Evolutionary conservation across 2,329 filamentous ascomycete genomes (phyloP).

Genomic region (Claviceps fusiformis): DNA sequence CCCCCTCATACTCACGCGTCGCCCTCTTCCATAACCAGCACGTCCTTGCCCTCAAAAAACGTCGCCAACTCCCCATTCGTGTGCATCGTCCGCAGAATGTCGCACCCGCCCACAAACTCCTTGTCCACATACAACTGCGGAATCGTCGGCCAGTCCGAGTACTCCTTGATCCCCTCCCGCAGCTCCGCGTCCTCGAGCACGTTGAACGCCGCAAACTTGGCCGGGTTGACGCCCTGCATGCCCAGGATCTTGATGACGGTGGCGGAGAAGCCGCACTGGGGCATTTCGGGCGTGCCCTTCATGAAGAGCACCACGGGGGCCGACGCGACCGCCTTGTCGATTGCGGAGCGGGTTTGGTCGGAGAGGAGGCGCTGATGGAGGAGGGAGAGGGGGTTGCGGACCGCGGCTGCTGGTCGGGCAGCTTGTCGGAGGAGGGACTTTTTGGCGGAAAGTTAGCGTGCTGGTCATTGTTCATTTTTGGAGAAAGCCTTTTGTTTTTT

Average conservation of each 20-base stretch:
- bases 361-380: slow-evolving; percentile 59
- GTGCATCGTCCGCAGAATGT: slow-evolving; percentile 95
- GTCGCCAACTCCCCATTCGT: slow-evolving; percentile 88
- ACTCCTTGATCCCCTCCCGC: slow-evolving; percentile 91
- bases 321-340: slow-evolving; percentile 77
- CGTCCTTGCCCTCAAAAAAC: slow-evolving; percentile 79
- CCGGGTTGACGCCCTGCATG: slow-evolving; percentile 85
- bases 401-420: slow-evolving; percentile 16
- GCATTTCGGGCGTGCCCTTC: slow-evolving; percentile 95
- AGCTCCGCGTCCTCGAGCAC: slow-evolving; percentile 85
- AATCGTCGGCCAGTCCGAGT: slow-evolving; percentile 98
- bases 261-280: slow-evolving; percentile 92
- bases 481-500: too few relatives aligned
- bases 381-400: slow-evolving; percentile 15
- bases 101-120: slow-evolving; percentile 95
- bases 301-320: slow-evolving; percentile 96
- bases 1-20: slow-evolving; percentile 6
- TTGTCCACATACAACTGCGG: slow-evolving; percentile 91
- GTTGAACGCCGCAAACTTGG: slow-evolving; percentile 97
- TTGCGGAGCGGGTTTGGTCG: slow-evolving; percentile 63
- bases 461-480: too few relatives aligned
- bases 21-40: slow-evolving; percentile 43
- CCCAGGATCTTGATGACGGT: slow-evolving; percentile 91
- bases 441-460: too few relatives aligned
- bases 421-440: slow-evolving; percentile 20